phyloP scores from a whole-genome alignment of 257 asterid genomes.

The Ocimum tenuiflorum region DNA sequence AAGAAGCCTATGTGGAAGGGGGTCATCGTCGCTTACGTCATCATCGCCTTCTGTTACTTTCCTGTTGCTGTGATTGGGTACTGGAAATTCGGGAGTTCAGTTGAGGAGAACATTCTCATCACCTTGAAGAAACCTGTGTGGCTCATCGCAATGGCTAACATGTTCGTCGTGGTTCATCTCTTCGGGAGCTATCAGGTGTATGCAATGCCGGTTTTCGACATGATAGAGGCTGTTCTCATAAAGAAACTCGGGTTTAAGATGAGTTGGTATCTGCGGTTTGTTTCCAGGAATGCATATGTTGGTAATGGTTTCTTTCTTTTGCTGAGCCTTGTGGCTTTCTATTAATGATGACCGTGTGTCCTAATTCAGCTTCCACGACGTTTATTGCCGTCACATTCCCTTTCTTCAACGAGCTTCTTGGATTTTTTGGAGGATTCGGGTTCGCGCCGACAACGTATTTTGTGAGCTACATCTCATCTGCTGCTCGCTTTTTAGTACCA shows the following conservation, averaged over 20 bases:
- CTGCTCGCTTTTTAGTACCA: too few species aligned
- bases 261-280: neutral
- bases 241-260: conserved; percentile 24
- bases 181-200: conserved; percentile 31
- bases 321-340: too few species aligned
- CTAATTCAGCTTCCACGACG: conserved; percentile 24
- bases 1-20: conserved; percentile 41
- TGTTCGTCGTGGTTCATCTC: conserved; percentile 36
- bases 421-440: conserved; percentile 35
- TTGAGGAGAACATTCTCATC: conserved; percentile 19
- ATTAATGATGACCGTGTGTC: too few species aligned
- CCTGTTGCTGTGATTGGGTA: conserved; percentile 36
- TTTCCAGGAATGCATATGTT: neutral
- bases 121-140: conserved; percentile 21
- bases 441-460: conserved; percentile 35
- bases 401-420: conserved; percentile 31
- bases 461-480: conserved; percentile 1
- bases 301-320: too few species aligned
- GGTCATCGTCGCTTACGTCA: conserved; percentile 28
- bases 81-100: conserved; percentile 18
- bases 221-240: conserved; percentile 37
- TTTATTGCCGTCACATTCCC: conserved; percentile 30
- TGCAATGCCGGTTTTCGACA: conserved; percentile 43
- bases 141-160: conserved; percentile 39
- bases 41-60: conserved; percentile 34